Evolutionary conservation across 352 stramenopile species (phyloP).

Genomic region (Phytophthora niederhauseri): DNA sequence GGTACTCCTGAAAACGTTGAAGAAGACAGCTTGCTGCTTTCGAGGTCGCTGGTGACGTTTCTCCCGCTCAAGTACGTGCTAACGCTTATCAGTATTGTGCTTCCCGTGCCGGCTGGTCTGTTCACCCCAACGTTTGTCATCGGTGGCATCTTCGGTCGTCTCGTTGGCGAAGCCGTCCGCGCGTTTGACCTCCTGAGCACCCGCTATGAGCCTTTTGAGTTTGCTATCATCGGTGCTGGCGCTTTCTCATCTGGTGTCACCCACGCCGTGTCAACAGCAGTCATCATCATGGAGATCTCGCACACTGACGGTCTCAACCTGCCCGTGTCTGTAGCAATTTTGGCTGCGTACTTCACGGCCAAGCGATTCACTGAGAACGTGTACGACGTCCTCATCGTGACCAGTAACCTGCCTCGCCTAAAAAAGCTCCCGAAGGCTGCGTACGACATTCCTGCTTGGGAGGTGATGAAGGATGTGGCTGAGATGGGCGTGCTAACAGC

Average conservation of each 20-base stretch:
- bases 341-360: conserved; percentile 91
- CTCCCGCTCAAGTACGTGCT: conserved; percentile 81
- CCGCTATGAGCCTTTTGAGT: conserved; percentile 91
- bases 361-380: conserved; percentile 92
- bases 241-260: conserved; percentile 94
- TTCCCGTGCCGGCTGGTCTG: conserved; percentile 77
- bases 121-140: conserved; percentile 90
- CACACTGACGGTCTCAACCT: conserved; percentile 86
- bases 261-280: conserved; percentile 91
- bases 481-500: conserved; percentile 68
- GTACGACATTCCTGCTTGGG: conserved; percentile 84
- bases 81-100: conserved; percentile 76
- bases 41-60: conserved; percentile 77
- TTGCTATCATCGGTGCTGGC: conserved; percentile 92
- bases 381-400: conserved; percentile 91
- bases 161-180: conserved; percentile 76
- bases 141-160: conserved; percentile 82
- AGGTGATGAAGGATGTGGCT: conserved; percentile 84
- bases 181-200: conserved; percentile 65
- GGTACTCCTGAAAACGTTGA: conserved; percentile 17
- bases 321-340: conserved; percentile 88
- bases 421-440: conserved; percentile 85
- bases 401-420: conserved; percentile 74
- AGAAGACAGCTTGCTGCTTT: conserved; percentile 64
- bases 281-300: conserved; percentile 95